A percentile compares a stretch with the other conserved stretches of the same genome.
Evolutionary conservation across 2,329 filamentous ascomycete species (phyloP).

Genomic region (Curvularia hawaiiensis): DNA sequence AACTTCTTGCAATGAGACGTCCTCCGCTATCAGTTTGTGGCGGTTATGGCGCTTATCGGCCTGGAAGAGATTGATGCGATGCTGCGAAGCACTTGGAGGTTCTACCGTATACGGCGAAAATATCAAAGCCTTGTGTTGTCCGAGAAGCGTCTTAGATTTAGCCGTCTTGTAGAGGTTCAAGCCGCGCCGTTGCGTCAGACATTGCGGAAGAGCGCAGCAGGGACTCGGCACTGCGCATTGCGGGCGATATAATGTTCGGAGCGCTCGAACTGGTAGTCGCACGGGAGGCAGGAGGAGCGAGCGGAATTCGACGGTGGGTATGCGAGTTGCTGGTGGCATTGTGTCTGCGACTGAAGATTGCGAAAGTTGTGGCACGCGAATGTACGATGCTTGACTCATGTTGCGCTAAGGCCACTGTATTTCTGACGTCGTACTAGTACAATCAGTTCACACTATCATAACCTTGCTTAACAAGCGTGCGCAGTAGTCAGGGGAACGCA

Average conservation of each 20-base stretch:
- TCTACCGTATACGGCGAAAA: constrained; percentile 22
- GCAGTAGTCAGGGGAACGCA: background rate
- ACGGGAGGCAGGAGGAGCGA: constrained; percentile 29
- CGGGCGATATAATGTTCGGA: constrained; percentile 21
- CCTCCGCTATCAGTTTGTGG: constrained; percentile 12
- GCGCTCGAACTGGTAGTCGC: constrained; percentile 15
- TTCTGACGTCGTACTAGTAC: constrained; percentile 1
- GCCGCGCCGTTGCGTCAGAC: constrained; percentile 27
- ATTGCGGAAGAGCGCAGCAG: constrained; percentile 15
- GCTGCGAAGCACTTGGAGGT: constrained; percentile 13
- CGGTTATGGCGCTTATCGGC: constrained; percentile 1
- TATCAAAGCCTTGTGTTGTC: constrained; percentile 33
- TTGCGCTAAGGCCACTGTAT: background rate
- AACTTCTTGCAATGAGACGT: constrained; percentile 27
- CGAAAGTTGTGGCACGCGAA: background rate
- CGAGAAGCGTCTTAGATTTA: constrained; percentile 27
- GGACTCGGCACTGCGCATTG: constrained; percentile 13
- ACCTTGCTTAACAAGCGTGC: background rate
- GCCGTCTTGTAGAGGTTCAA: constrained; percentile 40
- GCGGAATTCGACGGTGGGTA: constrained; percentile 23
- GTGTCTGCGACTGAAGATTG: constrained; percentile 6
- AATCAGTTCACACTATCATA: background rate
- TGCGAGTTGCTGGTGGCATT: constrained; percentile 22
- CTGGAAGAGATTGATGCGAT: constrained; percentile 28
- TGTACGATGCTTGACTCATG: constrained; percentile 8